Percentiles rank a stretch among this genome's conserved stretches.
These are phyloP conservation scores for Scleroderma bovista DNA, from an alignment of 768 basidiomycete genomes.

Conservation along the genomic window DNA sequence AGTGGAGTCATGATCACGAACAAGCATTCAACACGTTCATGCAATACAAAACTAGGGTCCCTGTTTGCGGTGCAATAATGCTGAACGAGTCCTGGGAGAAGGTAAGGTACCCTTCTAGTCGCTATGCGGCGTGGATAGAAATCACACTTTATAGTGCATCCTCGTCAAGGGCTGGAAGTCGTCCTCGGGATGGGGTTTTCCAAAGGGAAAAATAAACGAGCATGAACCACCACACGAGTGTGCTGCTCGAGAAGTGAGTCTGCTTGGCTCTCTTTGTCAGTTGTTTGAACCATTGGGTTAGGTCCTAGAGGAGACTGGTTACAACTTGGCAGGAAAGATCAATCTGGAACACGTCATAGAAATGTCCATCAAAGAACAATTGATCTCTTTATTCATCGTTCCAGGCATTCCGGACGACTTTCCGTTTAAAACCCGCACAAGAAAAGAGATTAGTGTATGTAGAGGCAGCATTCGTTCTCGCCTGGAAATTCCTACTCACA, in stretches of 20 bases:
- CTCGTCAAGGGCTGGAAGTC: conserved; percentile 98
- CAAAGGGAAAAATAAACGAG: conserved; percentile 99
- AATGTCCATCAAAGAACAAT: conserved; percentile 84
- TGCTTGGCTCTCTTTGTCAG: not conserved
- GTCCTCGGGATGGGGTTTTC: conserved; percentile 97
- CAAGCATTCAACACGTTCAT: conserved; percentile 86
- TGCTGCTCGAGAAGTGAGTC: conserved; percentile 83
- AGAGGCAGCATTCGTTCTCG: not conserved
- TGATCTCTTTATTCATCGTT: conserved; percentile 87
- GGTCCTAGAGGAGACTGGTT: conserved; percentile 98
- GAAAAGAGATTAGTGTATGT: conserved; percentile 96
- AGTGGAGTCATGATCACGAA: conserved; percentile 82
- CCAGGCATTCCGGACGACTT: conserved; percentile 84
- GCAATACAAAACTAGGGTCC: conserved; percentile 94
- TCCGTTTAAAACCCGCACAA: conserved; percentile 85
- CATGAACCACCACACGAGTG: conserved; percentile 79
- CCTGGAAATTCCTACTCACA: not conserved
- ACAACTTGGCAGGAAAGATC: conserved; percentile 70
- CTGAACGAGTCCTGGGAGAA: conserved; percentile 90
- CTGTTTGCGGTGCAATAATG: conserved; percentile 97
- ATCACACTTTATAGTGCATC: conserved; percentile 59
- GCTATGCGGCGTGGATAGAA: conserved; percentile 7
- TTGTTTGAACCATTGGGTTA: conserved; percentile 28
- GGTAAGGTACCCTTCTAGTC: conserved; percentile 39
- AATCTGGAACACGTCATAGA: conserved; percentile 69